Conservation (phyloP, 129 eudicot species). For the Tagetes erecta region DNA sequence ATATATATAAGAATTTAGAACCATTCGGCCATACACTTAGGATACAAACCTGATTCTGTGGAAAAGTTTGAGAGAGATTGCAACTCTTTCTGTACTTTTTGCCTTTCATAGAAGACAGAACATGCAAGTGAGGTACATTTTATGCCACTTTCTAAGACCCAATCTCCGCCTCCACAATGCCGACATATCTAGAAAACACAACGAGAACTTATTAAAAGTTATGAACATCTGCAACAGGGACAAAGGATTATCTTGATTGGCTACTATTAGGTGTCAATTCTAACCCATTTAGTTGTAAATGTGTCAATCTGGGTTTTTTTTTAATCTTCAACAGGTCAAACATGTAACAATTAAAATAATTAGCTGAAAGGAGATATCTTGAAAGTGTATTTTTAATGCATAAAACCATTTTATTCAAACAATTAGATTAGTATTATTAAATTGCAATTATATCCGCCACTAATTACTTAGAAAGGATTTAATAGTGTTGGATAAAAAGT, state of each 20-base stretch:
- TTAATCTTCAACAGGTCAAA: background rate
- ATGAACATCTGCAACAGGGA: background rate
- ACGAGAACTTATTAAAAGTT: background rate
- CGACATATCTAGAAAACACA: conserved; percentile 68
- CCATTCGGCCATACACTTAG: conserved; percentile 85
- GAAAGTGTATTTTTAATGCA: background rate
- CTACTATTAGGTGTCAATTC: background rate
- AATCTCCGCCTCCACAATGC: conserved; percentile 98
- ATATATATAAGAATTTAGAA: conserved; percentile 38
- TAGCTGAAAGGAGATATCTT: background rate
- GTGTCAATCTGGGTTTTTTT: background rate
- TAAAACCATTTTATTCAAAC: background rate
- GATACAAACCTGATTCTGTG: conserved; percentile 62
- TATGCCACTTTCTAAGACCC: conserved; percentile 79
- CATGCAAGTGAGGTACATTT: conserved; percentile 91
- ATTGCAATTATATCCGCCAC: background rate
- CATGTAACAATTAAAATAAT: background rate
- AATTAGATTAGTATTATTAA: background rate
- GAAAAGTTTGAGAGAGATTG: conserved; percentile 66
- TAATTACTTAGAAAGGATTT: background rate
- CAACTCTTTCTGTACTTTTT: conserved; percentile 75
- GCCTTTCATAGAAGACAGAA: conserved; percentile 76
- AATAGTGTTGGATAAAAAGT: background rate
- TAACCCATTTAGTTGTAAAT: background rate
- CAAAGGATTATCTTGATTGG: background rate